These are phyloP conservation scores for Tillandsia fasciculata DNA, from an alignment of 176 grass and related monocot genomes.

Conservation along the genomic window DNA sequence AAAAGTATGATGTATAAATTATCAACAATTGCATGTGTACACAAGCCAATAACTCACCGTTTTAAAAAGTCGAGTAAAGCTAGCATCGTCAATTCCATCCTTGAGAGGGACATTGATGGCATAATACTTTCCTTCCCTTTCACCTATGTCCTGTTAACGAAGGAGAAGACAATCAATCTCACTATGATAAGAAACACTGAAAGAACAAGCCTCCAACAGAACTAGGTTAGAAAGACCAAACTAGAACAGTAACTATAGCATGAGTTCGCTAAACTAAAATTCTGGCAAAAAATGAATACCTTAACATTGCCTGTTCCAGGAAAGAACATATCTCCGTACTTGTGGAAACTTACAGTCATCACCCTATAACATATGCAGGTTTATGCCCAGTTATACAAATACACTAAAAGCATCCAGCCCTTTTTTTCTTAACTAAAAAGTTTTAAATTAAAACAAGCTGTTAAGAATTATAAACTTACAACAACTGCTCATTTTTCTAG, in stretches of 20 bases:
- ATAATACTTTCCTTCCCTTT: constrained; percentile 97
- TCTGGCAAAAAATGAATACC: constrained; percentile 30
- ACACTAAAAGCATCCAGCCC: neutral
- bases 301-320: constrained; percentile 95
- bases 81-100: constrained; percentile 91
- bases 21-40: neutral
- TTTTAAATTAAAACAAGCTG: neutral
- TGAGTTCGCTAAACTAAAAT: neutral
- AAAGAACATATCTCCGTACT: constrained; percentile 93
- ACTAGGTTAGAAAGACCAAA: neutral
- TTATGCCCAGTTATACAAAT: neutral
- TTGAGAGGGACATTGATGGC: constrained; percentile 97
- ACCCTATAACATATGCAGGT: constrained; percentile 47
- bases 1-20: neutral
- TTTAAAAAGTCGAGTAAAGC: constrained; percentile 95
- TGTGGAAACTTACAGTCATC: constrained; percentile 98
- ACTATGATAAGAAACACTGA: neutral
- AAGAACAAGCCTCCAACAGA: neutral
- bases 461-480: neutral
- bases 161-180: neutral
- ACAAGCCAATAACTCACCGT: constrained; percentile 27
- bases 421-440: neutral
- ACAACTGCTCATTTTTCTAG: no score
- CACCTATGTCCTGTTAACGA: constrained; percentile 69
- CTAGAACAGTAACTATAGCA: neutral